Evolutionary conservation across 345 rosid species (phyloP).

Genomic region (Leavenworthia alabamica): DNA sequence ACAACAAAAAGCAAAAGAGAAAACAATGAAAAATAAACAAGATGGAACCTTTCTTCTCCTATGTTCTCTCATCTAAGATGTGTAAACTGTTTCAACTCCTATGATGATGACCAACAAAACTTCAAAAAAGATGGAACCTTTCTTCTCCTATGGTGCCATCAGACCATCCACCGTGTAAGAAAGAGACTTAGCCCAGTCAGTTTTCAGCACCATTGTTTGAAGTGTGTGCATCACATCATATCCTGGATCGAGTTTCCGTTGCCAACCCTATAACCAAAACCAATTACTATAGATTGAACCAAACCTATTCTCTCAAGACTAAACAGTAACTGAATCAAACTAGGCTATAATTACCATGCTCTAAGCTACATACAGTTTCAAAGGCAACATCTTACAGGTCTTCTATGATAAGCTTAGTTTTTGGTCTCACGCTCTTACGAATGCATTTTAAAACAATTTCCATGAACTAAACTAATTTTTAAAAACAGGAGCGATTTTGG

Average conservation of each 20-base stretch:
- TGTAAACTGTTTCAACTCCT: conserved; percentile 13
- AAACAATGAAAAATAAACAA: conserved; percentile 25
- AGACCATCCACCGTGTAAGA: conserved; percentile 89
- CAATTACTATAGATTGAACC: neutral
- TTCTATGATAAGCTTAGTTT: neutral
- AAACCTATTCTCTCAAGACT: neutral
- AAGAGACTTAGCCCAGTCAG: conserved; percentile 97
- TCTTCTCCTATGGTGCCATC: conserved; percentile 67
- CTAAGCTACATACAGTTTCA: neutral
- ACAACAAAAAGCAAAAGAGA: neutral
- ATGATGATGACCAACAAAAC: conserved; percentile 27
- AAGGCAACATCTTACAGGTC: neutral
- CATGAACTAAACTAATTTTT: neutral
- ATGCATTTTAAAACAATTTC: neutral
- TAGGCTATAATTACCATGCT: conserved; percentile 1
- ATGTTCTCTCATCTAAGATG: conserved; percentile 26
- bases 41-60: conserved; percentile 23
- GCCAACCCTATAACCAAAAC: conserved; percentile 73
- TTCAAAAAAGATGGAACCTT: conserved; percentile 7
- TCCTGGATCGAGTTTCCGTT: conserved; percentile 85
- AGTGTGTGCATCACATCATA: conserved; percentile 86
- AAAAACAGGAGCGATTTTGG: neutral
- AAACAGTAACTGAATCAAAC: conserved; percentile 4
- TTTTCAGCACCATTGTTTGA: conserved; percentile 72
- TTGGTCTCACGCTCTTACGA: neutral